Percentiles rank a stretch among this genome's conserved stretches.
These are phyloP conservation scores for Chlamydomonas eustigma DNA, from an alignment of 139 green algal genomes.

Conservation along the genomic window DNA sequence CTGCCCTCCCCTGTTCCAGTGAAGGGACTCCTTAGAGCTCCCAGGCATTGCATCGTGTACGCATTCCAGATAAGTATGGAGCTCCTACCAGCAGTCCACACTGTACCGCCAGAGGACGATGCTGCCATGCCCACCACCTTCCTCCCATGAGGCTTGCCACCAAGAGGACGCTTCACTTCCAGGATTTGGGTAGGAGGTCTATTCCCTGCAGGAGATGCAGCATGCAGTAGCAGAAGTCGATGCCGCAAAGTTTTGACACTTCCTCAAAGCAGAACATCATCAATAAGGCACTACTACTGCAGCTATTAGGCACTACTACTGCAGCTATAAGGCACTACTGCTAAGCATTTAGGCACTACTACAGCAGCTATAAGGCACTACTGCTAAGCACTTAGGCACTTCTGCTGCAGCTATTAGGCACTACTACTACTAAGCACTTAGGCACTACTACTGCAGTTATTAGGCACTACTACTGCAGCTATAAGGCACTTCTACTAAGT, in stretches of 20 bases:
- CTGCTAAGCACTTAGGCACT: too few species aligned
- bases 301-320: background rate
- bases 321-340: too few species aligned
- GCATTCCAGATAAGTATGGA: background rate
- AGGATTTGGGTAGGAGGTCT: background rate
- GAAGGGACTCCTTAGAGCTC: conserved; percentile 7
- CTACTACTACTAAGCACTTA: too few species aligned
- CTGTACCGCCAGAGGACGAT: background rate
- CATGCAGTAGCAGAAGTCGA: background rate
- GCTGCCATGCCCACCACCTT: background rate
- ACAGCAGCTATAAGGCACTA: too few species aligned
- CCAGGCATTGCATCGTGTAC: conserved; percentile 4
- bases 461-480: too few species aligned
- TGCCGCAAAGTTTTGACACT: background rate
- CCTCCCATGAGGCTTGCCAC: background rate
- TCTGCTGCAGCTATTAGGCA: too few species aligned
- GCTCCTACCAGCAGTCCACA: conserved; percentile 1
- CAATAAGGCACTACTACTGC: background rate
- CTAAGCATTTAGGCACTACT: too few species aligned
- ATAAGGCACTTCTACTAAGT: too few species aligned
- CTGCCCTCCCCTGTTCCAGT: too few species aligned
- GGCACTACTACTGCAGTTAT: too few species aligned
- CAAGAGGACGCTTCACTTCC: background rate
- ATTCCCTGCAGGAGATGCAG: background rate
- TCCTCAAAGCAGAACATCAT: background rate